Percentiles rank a stretch among this genome's conserved stretches.
Evolutionary conservation across 192 early-diverging fungal species (phyloP).

Genomic region (Coemansia sp.): DNA sequence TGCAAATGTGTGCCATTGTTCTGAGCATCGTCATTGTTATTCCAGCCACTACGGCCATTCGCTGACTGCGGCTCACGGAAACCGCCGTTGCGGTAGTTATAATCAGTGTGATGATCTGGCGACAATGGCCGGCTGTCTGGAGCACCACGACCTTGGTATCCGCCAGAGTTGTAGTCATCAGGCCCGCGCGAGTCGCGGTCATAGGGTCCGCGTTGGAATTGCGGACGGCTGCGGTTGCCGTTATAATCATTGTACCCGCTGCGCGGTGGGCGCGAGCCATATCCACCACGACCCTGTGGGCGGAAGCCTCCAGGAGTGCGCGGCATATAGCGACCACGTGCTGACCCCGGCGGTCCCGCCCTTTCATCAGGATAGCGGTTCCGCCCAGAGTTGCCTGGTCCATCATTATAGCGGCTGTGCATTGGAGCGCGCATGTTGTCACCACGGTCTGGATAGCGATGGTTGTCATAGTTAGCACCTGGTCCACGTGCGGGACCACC

Average conservation of each 20-base stretch:
- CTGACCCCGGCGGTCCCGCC: background rate
- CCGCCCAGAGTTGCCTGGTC: background rate
- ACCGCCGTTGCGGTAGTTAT: background rate
- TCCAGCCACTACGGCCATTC: background rate
- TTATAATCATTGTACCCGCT: background rate
- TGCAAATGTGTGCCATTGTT: background rate
- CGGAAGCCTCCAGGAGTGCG: slow-evolving; percentile 2
- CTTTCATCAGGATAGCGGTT: slow-evolving; percentile 1
- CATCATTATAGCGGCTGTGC: slow-evolving; percentile 4
- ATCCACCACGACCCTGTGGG: background rate
- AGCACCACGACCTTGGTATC: background rate
- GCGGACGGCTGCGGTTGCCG: background rate
- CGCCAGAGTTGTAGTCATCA: background rate
- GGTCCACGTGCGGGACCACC: background rate
- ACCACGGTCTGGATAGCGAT: slow-evolving; percentile 2
- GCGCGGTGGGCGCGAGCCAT: background rate
- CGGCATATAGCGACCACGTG: slow-evolving; percentile 8
- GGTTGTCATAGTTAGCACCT: background rate
- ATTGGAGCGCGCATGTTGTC: slow-evolving; percentile 2
- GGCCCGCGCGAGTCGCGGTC: background rate
- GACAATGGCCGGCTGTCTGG: background rate
- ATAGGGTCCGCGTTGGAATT: slow-evolving; percentile 1
- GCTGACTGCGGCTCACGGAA: slow-evolving; percentile 7
- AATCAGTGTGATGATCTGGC: background rate
- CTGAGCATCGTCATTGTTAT: background rate